Evolutionary conservation across 257 asterid genomes (phyloP), one percentile per base, ranked within the genome.

Genomic region (Cynanchum wilfordii): DNA sequence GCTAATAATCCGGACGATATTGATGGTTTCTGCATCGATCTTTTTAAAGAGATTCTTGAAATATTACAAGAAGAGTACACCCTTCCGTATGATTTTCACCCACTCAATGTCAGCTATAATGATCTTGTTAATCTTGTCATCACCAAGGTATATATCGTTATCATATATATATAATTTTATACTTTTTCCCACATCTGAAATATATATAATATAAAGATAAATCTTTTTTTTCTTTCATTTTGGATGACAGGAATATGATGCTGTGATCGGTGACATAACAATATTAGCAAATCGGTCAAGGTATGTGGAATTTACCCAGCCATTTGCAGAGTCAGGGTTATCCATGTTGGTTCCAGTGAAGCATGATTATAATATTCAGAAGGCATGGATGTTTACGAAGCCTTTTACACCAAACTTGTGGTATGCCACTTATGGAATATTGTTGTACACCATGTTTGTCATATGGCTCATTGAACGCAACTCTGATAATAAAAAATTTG

Each of bases 391-490:
- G 66, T 83, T 83, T 47, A 4, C 78, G 78, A 78, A 45, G 74
- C 87, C 85, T 22, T 83, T 83, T 71, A 75, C 85, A 42, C 0
- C 17, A 25, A 72, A 29, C 69, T 65, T 83, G 87, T 83, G 87
- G 87, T 9, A 67, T 9, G 87, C 70, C 0, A 83, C 87, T 29
- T 76, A 44, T 33, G 66, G 45, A 5, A 70, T 76, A 50, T 64
- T 83, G 24, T 68, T 75, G 75, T 83, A 83, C 71, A 83, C 87
- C 12, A 75, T 78, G 79, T 51, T 80, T 29, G 83, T 83, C n/a
- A 63, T 80, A 20, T 80, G 83, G 85, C 80, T 72, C 77, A 72
- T 83, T 70, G 87, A 83, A 75, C 79, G 78, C 79, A 81, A 73
- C 40, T 60, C 83, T 13, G 19, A 29, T 13, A 80, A 83, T 56